These are phyloP conservation scores for Knoxia roxburghii DNA, from an alignment of 257 asterid species.

Conservation along the genomic window DNA sequence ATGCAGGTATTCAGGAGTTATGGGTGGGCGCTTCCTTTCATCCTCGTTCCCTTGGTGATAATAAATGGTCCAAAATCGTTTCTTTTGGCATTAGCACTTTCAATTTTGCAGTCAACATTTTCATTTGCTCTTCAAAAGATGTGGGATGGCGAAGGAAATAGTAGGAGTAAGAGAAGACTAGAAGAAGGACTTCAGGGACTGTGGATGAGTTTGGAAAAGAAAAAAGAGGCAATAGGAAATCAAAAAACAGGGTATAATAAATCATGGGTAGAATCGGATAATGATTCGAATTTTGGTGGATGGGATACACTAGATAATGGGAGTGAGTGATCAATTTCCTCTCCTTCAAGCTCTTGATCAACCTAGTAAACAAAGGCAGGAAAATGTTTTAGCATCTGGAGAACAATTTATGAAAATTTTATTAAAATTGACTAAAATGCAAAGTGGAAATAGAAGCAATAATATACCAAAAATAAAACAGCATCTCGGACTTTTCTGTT, in stretches of 20 bases:
- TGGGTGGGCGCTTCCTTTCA: conserved; percentile 63
- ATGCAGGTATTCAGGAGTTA: conserved; percentile 70
- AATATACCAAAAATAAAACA: conserved; percentile 72
- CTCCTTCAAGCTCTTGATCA: conserved; percentile 97
- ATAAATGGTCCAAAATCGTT: conserved; percentile 75
- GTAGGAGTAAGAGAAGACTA: conserved; percentile 29
- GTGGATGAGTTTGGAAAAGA: conserved; percentile 16
- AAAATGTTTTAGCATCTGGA: neutral
- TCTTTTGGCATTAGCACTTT: conserved; percentile 61
- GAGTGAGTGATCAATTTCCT: conserved; percentile 59
- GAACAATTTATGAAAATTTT: neutral
- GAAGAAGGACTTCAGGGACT: conserved; percentile 32
- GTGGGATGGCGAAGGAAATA: conserved; percentile 18
- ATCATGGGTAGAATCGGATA: conserved; percentile 39
- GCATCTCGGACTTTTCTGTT: conserved; percentile 80
- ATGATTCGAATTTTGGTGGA: conserved; percentile 45
- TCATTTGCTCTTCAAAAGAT: conserved; percentile 49
- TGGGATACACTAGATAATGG: conserved; percentile 69
- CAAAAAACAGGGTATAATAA: conserved; percentile 35
- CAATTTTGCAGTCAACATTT: conserved; percentile 64
- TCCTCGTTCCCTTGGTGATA: conserved; percentile 42
- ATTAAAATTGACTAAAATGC: neutral
- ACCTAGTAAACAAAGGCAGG: conserved; percentile 36
- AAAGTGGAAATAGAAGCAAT: conserved; percentile 6
- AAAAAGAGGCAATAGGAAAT: conserved; percentile 21